phyloP scores from a whole-genome alignment of 2,329 filamentous ascomycete species.

The Anisogramma anomala region DNA sequence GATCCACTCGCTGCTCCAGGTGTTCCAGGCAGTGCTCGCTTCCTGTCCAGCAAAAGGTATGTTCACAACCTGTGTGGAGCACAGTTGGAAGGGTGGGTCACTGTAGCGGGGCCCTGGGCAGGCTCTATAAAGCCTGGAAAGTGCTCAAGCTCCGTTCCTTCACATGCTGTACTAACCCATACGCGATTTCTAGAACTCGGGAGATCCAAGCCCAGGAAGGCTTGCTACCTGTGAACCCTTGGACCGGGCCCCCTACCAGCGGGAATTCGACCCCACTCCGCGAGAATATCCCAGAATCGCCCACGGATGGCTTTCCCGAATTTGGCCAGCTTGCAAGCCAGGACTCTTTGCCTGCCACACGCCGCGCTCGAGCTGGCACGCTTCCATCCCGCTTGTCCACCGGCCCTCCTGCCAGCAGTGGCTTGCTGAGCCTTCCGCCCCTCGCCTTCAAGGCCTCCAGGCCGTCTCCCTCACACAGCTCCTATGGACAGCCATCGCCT shows the following conservation, averaged over 20 bases:
- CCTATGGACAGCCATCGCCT: constrained; percentile 55
- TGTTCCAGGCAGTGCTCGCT: constrained; percentile 47
- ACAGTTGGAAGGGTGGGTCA: too few species aligned
- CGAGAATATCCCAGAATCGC: constrained; percentile 95
- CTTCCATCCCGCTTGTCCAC: constrained; percentile 91
- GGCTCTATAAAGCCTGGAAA: too few species aligned
- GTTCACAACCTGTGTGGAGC: too few species aligned
- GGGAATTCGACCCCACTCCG: constrained; percentile 92
- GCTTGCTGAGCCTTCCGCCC: constrained; percentile 43
- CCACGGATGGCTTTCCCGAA: constrained; percentile 89
- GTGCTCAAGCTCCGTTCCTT: not conserved
- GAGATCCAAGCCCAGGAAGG: constrained; percentile 98
- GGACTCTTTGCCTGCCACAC: constrained; percentile 53
- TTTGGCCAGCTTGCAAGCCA: constrained; percentile 63
- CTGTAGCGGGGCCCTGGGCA: not conserved
- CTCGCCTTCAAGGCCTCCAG: constrained; percentile 67
- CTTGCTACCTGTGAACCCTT: constrained; percentile 59
- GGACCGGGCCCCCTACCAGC: constrained; percentile 93
- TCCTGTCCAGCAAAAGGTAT: constrained; percentile 83
- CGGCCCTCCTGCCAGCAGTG: constrained; percentile 50
- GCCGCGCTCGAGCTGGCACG: constrained; percentile 82
- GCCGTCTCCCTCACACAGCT: constrained; percentile 75
- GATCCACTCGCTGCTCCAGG: constrained; percentile 55
- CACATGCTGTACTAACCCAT: not conserved
- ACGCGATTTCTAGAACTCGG: constrained; percentile 56